These are phyloP conservation scores for Quillaja saponaria DNA, from an alignment of 306 rosid genomes.

Conservation along the genomic window DNA sequence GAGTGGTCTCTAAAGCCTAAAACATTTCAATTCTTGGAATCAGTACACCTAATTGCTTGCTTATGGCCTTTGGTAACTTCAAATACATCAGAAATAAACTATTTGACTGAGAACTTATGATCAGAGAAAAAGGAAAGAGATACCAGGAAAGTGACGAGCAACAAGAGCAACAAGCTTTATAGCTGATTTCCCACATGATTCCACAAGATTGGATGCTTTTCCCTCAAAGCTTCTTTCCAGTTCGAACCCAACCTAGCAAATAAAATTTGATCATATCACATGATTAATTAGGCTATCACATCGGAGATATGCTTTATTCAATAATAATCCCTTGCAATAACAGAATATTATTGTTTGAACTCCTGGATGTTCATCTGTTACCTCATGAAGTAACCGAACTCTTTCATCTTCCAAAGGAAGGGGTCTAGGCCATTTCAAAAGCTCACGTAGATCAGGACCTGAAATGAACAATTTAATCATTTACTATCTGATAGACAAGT, in stretches of 20 bases:
- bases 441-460: conserved; percentile 81
- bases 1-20: conserved; percentile 93
- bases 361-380: conserved; percentile 19
- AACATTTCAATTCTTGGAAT: conserved; percentile 32
- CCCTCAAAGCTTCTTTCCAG: conserved; percentile 79
- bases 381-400: conserved; percentile 90
- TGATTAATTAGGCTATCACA: neutral
- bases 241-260: conserved; percentile 69
- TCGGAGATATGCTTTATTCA: conserved; percentile 17
- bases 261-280: conserved; percentile 19
- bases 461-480: conserved; percentile 31
- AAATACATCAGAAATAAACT: neutral
- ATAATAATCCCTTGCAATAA: neutral
- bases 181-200: conserved; percentile 86
- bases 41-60: conserved; percentile 26
- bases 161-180: conserved; percentile 81
- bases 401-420: conserved; percentile 98
- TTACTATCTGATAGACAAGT: neutral
- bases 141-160: conserved; percentile 94
- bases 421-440: conserved; percentile 88
- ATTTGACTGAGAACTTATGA: conserved; percentile 10
- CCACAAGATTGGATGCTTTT: conserved; percentile 77
- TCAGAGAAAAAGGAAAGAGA: conserved; percentile 7
- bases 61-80: conserved; percentile 14
- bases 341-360: too few relatives aligned